phyloP scores from a whole-genome alignment of 106 monocot species.

The Acorus gramineus region DNA sequence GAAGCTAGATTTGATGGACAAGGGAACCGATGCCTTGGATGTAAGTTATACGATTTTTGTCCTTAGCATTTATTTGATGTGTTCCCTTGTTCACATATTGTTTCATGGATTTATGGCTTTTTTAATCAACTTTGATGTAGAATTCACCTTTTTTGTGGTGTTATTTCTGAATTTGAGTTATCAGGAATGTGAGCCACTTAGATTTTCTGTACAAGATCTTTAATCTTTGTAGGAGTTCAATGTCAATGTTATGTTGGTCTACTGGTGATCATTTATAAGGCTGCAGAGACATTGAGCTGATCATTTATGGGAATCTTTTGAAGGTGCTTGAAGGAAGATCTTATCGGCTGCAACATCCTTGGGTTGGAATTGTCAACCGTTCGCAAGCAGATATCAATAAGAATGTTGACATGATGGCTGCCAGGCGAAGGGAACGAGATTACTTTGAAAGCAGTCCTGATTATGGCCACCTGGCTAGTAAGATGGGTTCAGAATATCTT shows the following conservation, averaged over 20 bases:
- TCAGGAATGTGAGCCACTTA: no score
- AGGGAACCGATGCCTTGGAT: conserved; percentile 61
- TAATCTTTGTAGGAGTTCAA: no score
- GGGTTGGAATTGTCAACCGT: conserved; percentile 62
- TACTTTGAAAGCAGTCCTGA: conserved; percentile 48
- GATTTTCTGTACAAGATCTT: no score
- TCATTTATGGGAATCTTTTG: not conserved
- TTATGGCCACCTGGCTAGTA: conserved; percentile 43
- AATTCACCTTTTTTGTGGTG: no score
- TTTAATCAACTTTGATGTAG: no score
- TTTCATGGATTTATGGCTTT: no score
- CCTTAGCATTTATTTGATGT: not conserved
- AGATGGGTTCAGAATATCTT: conserved; percentile 65
- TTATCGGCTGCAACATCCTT: conserved; percentile 48
- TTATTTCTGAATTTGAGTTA: no score
- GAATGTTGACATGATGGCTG: conserved; percentile 46
- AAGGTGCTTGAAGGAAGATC: conserved; percentile 54
- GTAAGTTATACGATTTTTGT: conserved; percentile 16
- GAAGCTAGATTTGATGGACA: conserved; percentile 64
- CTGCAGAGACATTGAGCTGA: not conserved
- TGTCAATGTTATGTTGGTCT: no score
- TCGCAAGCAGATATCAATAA: conserved; percentile 59
- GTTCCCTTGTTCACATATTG: no score
- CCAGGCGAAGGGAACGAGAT: conserved; percentile 40
- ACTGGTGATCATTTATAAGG: no score